phyloP scores from a whole-genome alignment of 257 asterid species.

The Solanum ossicruentum region DNA sequence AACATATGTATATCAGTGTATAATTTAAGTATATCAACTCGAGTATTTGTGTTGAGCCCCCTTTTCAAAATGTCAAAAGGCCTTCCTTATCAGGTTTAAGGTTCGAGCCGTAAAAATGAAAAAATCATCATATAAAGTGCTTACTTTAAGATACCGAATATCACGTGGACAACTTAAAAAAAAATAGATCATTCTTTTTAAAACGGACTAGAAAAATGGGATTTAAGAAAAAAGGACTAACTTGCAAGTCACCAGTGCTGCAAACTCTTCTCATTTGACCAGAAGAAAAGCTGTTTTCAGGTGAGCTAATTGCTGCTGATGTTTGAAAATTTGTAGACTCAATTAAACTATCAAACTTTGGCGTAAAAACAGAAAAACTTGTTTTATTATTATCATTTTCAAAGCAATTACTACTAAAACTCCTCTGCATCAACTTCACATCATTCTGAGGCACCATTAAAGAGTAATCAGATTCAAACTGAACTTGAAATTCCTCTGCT shows the following conservation, averaged over 20 bases:
- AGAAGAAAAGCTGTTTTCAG: slow-evolving; percentile 27
- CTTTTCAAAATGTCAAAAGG: background rate
- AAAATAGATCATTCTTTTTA: background rate
- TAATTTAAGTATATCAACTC: background rate
- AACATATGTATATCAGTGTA: too few relatives aligned
- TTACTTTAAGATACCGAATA: too few relatives aligned
- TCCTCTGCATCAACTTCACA: slow-evolving; percentile 63
- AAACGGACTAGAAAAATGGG: background rate
- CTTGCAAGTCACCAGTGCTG: slow-evolving; percentile 87
- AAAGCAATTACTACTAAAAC: slow-evolving; percentile 55
- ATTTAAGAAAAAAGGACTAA: slow-evolving; percentile 1
- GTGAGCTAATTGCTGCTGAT: slow-evolving; percentile 21
- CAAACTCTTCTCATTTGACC: slow-evolving; percentile 70
- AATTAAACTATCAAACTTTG: slow-evolving; percentile 25
- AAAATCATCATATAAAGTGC: too few relatives aligned
- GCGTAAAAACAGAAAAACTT: slow-evolving; percentile 17
- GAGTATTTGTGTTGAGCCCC: background rate
- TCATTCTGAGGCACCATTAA: slow-evolving; percentile 24
- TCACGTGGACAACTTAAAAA: too few relatives aligned
- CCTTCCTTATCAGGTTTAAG: too few relatives aligned
- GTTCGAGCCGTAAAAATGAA: too few relatives aligned
- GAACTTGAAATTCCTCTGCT: slow-evolving; percentile 39
- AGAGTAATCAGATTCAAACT: slow-evolving; percentile 5
- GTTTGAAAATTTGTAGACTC: slow-evolving; percentile 28
- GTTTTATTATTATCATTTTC: slow-evolving; percentile 26